Evolutionary conservation across 2,329 filamentous ascomycete genomes (phyloP).

Genomic region (Beauveria brongniartii): DNA sequence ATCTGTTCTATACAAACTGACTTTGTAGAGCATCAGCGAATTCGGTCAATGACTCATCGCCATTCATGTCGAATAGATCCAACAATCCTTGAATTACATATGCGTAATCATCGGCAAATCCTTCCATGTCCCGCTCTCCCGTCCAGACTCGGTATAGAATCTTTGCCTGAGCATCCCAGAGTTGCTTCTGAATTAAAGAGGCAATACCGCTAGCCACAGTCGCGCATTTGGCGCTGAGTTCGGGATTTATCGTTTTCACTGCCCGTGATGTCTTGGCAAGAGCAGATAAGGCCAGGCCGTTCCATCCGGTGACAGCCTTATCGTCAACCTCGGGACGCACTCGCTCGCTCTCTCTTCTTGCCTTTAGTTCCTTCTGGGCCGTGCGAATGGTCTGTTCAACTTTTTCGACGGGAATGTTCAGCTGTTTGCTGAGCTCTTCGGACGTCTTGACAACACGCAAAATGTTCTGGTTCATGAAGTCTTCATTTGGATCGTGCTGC

Average conservation of each 20-base stretch:
- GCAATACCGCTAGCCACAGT: constrained; percentile 60
- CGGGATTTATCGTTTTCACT: constrained; percentile 51
- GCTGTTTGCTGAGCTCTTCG: constrained; percentile 63
- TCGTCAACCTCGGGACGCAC: constrained; percentile 73
- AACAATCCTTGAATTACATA: constrained; percentile 78
- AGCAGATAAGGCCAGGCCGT: constrained; percentile 78
- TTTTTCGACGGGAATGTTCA: constrained; percentile 62
- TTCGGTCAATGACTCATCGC: constrained; percentile 64
- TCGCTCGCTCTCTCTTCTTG: constrained; percentile 65
- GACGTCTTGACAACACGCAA: constrained; percentile 62
- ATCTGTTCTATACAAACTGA: constrained; percentile 26
- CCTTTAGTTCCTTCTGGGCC: constrained; percentile 60
- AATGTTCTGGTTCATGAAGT: constrained; percentile 92
- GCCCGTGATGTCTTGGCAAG: constrained; percentile 68
- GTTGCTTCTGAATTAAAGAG: constrained; percentile 60
- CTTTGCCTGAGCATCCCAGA: constrained; percentile 59
- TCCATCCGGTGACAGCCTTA: constrained; percentile 82
- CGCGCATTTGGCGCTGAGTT: constrained; percentile 53
- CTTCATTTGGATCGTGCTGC: constrained; percentile 80
- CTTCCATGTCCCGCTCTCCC: constrained; percentile 53
- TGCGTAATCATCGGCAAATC: constrained; percentile 91
- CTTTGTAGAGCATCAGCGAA: constrained; percentile 79
- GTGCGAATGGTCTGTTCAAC: constrained; percentile 58
- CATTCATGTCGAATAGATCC: constrained; percentile 76
- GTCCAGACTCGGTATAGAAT: constrained; percentile 69